Evolutionary conservation across 176 grass and related monocot genomes (phyloP).

Genomic region (Cymbopogon citratus): DNA sequence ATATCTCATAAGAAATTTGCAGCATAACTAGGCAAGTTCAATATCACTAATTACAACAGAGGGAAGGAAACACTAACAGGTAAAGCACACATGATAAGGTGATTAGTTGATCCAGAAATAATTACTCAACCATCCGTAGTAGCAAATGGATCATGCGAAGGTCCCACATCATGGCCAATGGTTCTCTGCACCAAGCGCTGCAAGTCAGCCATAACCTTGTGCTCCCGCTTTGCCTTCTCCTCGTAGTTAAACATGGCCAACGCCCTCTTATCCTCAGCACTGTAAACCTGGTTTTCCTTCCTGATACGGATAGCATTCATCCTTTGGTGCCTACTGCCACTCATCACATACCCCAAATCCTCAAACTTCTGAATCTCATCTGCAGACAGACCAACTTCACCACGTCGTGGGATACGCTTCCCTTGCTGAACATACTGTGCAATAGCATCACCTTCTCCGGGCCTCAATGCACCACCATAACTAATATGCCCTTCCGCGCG

Average conservation of each 20-base stretch:
- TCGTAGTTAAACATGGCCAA: slow-evolving; percentile 99
- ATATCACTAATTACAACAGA: not conserved
- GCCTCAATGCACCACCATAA: slow-evolving; percentile 92
- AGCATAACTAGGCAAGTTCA: not conserved
- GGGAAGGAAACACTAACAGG: not conserved
- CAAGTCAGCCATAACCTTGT: slow-evolving; percentile 96
- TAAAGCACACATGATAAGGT: slow-evolving; percentile 1
- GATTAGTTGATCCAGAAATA: slow-evolving; percentile 18
- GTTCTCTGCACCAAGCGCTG: slow-evolving; percentile 92
- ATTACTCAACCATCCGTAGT: slow-evolving; percentile 52
- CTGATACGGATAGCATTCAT: slow-evolving; percentile 98
- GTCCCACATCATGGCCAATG: slow-evolving; percentile 72
- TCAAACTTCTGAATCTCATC: slow-evolving; percentile 96
- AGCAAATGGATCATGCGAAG: slow-evolving; percentile 83
- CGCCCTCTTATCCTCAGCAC: slow-evolving; percentile 94
- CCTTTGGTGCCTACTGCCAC: slow-evolving; percentile 94
- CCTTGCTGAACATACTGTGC: slow-evolving; percentile 97
- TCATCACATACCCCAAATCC: slow-evolving; percentile 92
- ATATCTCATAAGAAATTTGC: not conserved
- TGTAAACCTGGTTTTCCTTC: slow-evolving; percentile 98
- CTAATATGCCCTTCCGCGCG: slow-evolving; percentile 87
- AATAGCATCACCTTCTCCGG: slow-evolving; percentile 98
- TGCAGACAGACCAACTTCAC: slow-evolving; percentile 93
- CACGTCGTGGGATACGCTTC: slow-evolving; percentile 92
- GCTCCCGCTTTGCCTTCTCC: slow-evolving; percentile 83